Evolutionary conservation across 139 green algal genomes (phyloP).

Genomic region (Chlorella sp.): DNA sequence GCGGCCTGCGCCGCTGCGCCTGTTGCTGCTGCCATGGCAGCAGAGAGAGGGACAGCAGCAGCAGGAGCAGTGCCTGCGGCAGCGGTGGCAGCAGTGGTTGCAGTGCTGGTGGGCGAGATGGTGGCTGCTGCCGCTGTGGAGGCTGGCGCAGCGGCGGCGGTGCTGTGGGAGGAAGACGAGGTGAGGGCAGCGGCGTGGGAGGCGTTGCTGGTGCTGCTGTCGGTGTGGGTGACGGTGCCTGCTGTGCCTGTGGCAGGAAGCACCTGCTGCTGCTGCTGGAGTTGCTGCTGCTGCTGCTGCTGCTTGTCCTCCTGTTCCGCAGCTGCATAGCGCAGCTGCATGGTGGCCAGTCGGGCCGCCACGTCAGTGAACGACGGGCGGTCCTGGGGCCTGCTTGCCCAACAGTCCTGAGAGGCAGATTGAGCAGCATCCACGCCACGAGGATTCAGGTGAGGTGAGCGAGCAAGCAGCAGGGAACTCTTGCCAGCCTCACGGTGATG

Average conservation of each 20-base stretch:
- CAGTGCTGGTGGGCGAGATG: too few species aligned
- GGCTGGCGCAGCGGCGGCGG: too few species aligned
- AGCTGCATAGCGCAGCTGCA: too few species aligned
- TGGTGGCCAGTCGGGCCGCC: conserved; percentile 2
- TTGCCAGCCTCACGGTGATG: neutral
- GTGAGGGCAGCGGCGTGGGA: neutral
- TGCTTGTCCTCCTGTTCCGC: neutral
- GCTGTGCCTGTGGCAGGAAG: neutral
- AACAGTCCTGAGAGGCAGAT: conserved; percentile 22
- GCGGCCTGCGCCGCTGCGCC: too few species aligned
- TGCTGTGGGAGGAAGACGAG: too few species aligned
- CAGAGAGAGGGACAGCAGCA: too few species aligned
- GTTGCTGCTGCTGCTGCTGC: neutral
- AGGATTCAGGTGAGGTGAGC: neutral
- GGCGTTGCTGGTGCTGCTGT: neutral
- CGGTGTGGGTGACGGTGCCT: too few species aligned
- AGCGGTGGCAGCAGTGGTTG: too few species aligned
- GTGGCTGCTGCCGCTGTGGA: too few species aligned
- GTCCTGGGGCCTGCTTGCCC: conserved; percentile 3
- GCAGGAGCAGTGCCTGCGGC: too few species aligned
- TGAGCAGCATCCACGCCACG: neutral
- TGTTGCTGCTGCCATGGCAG: too few species aligned
- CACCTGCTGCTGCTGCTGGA: neutral
- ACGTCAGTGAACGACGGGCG: conserved; percentile 35
- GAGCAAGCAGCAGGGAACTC: neutral